Conservation (phyloP, 1,284 basidiomycete genomes). For the Cystobasidium pallidum region DNA sequence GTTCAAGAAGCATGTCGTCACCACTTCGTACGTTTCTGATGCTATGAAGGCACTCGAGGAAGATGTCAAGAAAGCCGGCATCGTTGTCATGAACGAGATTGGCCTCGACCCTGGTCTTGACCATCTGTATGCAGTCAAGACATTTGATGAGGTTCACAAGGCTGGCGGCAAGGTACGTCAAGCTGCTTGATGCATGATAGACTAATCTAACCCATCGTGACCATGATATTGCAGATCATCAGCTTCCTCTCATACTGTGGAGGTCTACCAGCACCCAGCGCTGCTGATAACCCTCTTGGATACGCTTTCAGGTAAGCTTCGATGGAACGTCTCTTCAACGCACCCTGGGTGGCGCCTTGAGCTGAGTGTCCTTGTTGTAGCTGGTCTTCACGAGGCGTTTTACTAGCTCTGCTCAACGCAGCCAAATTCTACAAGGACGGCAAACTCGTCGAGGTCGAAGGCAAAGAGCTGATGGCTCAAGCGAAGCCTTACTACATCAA, state of each 20-base stretch:
- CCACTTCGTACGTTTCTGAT: conserved; percentile 89
- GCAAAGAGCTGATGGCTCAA: conserved; percentile 75
- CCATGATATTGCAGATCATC: conserved; percentile 68
- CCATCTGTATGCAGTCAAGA: conserved; percentile 90
- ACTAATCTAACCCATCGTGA: background rate
- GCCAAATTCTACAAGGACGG: conserved; percentile 78
- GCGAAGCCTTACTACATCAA: conserved; percentile 95
- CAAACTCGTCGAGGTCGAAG: conserved; percentile 67
- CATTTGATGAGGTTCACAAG: conserved; percentile 88
- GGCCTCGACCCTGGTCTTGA: conserved; percentile 83
- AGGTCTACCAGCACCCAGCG: conserved; percentile 87
- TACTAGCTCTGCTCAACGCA: conserved; percentile 90
- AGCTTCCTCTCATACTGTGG: conserved; percentile 96
- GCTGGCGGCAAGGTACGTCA: conserved; percentile 82
- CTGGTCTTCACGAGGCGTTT: conserved; percentile 95
- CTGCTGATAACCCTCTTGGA: conserved; percentile 90
- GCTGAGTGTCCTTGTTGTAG: background rate
- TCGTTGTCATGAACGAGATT: conserved; percentile 97
- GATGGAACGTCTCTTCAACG: background rate
- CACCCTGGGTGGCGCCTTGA: background rate
- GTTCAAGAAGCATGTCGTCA: conserved; percentile 92
- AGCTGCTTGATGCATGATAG: conserved; percentile 1
- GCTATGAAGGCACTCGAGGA: conserved; percentile 86
- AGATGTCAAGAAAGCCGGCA: conserved; percentile 82
- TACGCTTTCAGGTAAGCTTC: conserved; percentile 83